A percentile compares a stretch with the other conserved stretches of the same genome.
Evolutionary conservation across 192 early-diverging fungal species (phyloP).

Genomic region (Coemansia sp.): DNA sequence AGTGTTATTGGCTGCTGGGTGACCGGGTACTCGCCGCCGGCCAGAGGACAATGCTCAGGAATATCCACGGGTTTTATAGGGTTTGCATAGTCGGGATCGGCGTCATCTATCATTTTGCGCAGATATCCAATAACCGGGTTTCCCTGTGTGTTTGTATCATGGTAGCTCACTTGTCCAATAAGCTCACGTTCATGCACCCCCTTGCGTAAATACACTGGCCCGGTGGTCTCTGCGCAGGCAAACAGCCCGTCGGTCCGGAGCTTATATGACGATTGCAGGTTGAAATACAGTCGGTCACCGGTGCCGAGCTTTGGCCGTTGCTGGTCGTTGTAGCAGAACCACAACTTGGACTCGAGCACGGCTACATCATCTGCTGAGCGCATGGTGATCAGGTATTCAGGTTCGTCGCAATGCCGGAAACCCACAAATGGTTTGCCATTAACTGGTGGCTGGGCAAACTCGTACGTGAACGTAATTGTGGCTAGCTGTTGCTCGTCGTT

Average conservation of each 20-base stretch:
- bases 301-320: constrained; percentile 17
- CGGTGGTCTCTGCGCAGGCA: constrained; percentile 65
- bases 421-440: constrained; percentile 62
- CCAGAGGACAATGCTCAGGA: constrained; percentile 66
- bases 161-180: constrained; percentile 73
- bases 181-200: constrained; percentile 65
- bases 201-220: constrained; percentile 60
- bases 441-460: constrained; percentile 33
- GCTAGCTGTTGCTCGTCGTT: constrained; percentile 59
- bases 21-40: constrained; percentile 59
- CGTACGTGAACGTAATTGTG: neutral
- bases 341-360: constrained; percentile 84
- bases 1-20: neutral
- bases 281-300: constrained; percentile 70
- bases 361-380: constrained; percentile 73
- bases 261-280: constrained; percentile 66
- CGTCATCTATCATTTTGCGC: constrained; percentile 40
- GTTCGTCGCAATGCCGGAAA: constrained; percentile 76
- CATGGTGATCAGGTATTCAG: constrained; percentile 67
- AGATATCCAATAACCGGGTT: constrained; percentile 85
- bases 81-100: neutral
- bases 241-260: constrained; percentile 59
- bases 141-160: constrained; percentile 62
- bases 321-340: constrained; percentile 61
- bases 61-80: constrained; percentile 4